These are phyloP conservation scores for Aspergillus quadricinctus DNA, from an alignment of 2,329 filamentous ascomycete genomes.

Conservation along the genomic window DNA sequence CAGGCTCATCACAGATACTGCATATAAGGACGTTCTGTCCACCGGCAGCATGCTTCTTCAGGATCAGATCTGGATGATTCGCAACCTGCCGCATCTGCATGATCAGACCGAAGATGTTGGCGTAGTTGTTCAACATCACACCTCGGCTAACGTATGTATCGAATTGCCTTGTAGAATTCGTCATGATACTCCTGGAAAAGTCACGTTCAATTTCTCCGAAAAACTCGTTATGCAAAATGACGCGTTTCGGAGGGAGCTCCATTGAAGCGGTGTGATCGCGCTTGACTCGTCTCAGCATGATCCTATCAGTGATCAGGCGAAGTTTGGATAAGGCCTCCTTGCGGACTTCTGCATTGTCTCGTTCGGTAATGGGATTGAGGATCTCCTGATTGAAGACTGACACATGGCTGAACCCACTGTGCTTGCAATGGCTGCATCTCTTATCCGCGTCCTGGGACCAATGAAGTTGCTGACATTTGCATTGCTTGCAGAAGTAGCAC, in stretches of 20 bases:
- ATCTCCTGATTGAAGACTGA: slow-evolving; percentile 94
- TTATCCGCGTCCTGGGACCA: slow-evolving; percentile 74
- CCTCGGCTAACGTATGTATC: slow-evolving; percentile 93
- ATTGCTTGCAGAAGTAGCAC: slow-evolving; percentile 89
- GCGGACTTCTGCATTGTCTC: slow-evolving; percentile 50
- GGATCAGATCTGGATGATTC: slow-evolving; percentile 88
- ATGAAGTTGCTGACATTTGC: slow-evolving; percentile 73
- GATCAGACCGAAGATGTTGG: slow-evolving; percentile 97
- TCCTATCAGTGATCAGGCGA: slow-evolving; percentile 80
- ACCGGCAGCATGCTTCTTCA: slow-evolving; percentile 80
- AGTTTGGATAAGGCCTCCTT: slow-evolving; percentile 73
- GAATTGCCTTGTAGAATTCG: slow-evolving; percentile 79
- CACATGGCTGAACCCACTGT: slow-evolving; percentile 61
- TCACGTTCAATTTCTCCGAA: slow-evolving; percentile 96
- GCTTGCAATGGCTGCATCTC: slow-evolving; percentile 66
- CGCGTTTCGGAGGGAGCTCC: slow-evolving; percentile 93
- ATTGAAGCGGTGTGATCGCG: slow-evolving; percentile 89
- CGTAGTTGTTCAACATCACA: slow-evolving; percentile 94
- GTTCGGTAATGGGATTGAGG: slow-evolving; percentile 72
- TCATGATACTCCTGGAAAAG: slow-evolving; percentile 94
- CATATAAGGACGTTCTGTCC: slow-evolving; percentile 89
- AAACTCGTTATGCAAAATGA: slow-evolving; percentile 88
- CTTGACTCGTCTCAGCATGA: slow-evolving; percentile 95
- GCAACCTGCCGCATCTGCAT: slow-evolving; percentile 99
- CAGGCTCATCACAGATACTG: slow-evolving; percentile 92